phyloP scores from a whole-genome alignment of 169 alveolate species.

The Perkinsus marinus region DNA sequence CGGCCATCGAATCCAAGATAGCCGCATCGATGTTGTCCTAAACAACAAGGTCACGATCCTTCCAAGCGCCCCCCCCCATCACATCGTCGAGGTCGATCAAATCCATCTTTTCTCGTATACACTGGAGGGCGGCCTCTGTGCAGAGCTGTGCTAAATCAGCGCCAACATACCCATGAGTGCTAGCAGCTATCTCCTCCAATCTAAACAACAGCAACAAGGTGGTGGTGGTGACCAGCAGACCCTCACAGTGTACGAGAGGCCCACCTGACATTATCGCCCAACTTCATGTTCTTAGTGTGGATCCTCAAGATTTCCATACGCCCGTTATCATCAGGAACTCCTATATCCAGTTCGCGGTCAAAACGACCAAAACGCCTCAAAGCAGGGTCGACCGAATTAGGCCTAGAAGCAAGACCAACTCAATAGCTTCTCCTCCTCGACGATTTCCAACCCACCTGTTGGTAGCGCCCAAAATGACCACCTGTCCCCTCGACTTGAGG shows the following conservation, averaged over 20 bases:
- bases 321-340: slow-evolving; percentile 99
- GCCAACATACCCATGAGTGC: slow-evolving; percentile 95
- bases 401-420: slow-evolving; percentile 45
- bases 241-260: no score
- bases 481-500: slow-evolving; percentile 96
- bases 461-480: slow-evolving; percentile 86
- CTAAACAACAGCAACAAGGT: neutral
- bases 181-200: slow-evolving; percentile 92
- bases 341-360: slow-evolving; percentile 96
- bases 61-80: neutral
- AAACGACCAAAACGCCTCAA: slow-evolving; percentile 93
- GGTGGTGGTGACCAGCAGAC: neutral
- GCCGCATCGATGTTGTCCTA: slow-evolving; percentile 92
- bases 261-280: slow-evolving; percentile 83
- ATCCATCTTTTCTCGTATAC: slow-evolving; percentile 99
- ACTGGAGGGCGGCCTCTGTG: slow-evolving; percentile 92
- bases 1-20: slow-evolving; percentile 94
- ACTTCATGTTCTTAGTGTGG: slow-evolving; percentile 97
- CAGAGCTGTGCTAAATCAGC: slow-evolving; percentile 79
- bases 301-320: slow-evolving; percentile 92
- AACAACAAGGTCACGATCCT: neutral
- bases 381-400: slow-evolving; percentile 96
- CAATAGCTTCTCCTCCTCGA: neutral
- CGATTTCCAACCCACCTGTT: neutral
- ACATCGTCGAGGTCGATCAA: slow-evolving; percentile 91